These are phyloP conservation scores for Lachnellula subtilissima DNA, from an alignment of 2,329 filamentous ascomycete genomes.

Conservation along the genomic window DNA sequence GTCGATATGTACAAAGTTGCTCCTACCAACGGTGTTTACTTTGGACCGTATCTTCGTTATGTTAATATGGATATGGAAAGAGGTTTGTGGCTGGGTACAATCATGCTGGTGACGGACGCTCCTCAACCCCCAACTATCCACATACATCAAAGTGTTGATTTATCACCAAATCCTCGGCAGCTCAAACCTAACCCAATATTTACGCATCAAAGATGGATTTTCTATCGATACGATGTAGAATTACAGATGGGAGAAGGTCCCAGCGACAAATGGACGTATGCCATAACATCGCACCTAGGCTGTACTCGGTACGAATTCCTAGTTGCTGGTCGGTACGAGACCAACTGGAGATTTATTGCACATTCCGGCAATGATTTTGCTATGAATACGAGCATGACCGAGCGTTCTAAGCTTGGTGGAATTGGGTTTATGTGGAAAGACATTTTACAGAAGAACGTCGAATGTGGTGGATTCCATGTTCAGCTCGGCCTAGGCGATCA, in stretches of 20 bases:
- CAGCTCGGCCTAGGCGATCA: constrained; percentile 91
- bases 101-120: constrained; percentile 85
- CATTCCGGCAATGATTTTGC: constrained; percentile 97
- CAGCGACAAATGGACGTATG: constrained; percentile 91
- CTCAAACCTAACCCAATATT: constrained; percentile 77
- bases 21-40: constrained; percentile 95
- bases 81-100: constrained; percentile 87
- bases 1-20: constrained; percentile 92
- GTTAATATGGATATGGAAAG: constrained; percentile 95
- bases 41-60: constrained; percentile 92
- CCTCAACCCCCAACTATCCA: constrained; percentile 94
- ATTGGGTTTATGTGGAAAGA: constrained; percentile 99
- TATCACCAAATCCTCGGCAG: constrained; percentile 89
- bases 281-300: constrained; percentile 91
- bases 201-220: constrained; percentile 89
- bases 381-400: constrained; percentile 77
- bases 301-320: constrained; percentile 98
- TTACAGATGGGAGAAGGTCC: constrained; percentile 80
- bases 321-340: constrained; percentile 84
- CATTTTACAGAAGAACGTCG: constrained; percentile 92
- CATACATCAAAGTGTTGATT: constrained; percentile 81
- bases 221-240: constrained; percentile 91
- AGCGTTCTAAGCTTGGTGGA: constrained; percentile 80
- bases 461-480: constrained; percentile 92
- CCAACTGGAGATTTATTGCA: constrained; percentile 90